Evolutionary conservation across 805 yeast genomes (phyloP).

Genomic region (Lipomyces kockii): DNA sequence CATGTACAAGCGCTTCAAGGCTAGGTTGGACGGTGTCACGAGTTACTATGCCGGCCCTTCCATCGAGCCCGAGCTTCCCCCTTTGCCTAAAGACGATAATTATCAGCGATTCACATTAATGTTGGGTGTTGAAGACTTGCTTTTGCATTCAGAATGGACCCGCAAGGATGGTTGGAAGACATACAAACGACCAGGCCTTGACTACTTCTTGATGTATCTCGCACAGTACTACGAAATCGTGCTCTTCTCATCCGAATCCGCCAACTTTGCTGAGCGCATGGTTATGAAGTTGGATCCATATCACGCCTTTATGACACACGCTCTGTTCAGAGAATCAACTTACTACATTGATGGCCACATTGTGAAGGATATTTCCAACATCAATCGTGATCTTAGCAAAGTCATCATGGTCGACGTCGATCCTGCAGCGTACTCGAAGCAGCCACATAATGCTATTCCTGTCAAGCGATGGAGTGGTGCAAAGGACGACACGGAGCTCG

Average conservation of each 20-base stretch:
- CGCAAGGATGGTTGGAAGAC: constrained; percentile 96
- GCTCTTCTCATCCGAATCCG: constrained; percentile 80
- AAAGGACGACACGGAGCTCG: constrained; percentile 73
- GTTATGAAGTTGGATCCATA: constrained; percentile 91
- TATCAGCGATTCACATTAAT: constrained; percentile 90
- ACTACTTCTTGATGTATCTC: constrained; percentile 91
- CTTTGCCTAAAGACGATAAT: constrained; percentile 89
- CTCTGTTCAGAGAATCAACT: constrained; percentile 89
- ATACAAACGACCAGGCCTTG: constrained; percentile 98
- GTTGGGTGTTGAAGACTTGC: constrained; percentile 82
- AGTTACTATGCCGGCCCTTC: constrained; percentile 91
- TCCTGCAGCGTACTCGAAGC: constrained; percentile 71
- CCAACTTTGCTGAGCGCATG: constrained; percentile 81
- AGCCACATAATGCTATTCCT: constrained; percentile 93
- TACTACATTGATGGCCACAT: constrained; percentile 85
- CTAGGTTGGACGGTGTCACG: constrained; percentile 75
- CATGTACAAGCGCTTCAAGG: constrained; percentile 69
- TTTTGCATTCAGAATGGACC: constrained; percentile 91
- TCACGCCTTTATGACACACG: constrained; percentile 84
- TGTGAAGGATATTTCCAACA: constrained; percentile 83
- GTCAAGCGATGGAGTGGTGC: constrained; percentile 85
- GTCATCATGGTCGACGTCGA: constrained; percentile 79
- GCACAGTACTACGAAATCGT: constrained; percentile 97
- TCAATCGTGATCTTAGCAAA: constrained; percentile 89
- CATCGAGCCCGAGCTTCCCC: constrained; percentile 80